A percentile compares a stretch with the other conserved stretches of the same genome.
Conservation (phyloP, 352 stramenopile genomes). For the Phytophthora kernoviae region DNA sequence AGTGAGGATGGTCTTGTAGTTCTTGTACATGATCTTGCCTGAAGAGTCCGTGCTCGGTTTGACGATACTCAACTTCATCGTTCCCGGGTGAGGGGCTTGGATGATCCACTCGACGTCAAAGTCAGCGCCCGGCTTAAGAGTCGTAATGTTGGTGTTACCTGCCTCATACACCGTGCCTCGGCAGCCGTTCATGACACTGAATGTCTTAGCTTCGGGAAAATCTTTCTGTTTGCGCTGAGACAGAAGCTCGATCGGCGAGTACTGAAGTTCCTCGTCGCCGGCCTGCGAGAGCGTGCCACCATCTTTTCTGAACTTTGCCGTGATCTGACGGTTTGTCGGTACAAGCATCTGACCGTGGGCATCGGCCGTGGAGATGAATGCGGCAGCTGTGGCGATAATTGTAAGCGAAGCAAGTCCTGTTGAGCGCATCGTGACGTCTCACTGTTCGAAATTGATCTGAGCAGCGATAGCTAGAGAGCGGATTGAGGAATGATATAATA, state of each 20-base stretch:
- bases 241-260: slow-evolving; percentile 25
- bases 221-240: slow-evolving; percentile 20
- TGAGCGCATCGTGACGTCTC: slow-evolving; percentile 12
- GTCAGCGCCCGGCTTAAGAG: slow-evolving; percentile 14
- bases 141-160: slow-evolving; percentile 27
- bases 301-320: slow-evolving; percentile 19
- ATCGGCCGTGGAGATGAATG: slow-evolving; percentile 21
- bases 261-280: slow-evolving; percentile 27
- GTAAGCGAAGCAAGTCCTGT: slow-evolving; percentile 10
- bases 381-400: slow-evolving; percentile 10
- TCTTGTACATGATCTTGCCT: slow-evolving; percentile 60
- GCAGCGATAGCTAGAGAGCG: slow-evolving; percentile 5
- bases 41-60: slow-evolving; percentile 46
- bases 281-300: slow-evolving; percentile 24
- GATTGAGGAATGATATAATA: slow-evolving; percentile 9
- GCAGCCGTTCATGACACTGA: slow-evolving; percentile 39
- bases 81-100: slow-evolving; percentile 57
- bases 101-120: slow-evolving; percentile 39
- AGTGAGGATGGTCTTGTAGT: slow-evolving; percentile 29
- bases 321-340: slow-evolving; percentile 21
- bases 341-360: slow-evolving; percentile 30
- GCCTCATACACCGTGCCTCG: slow-evolving; percentile 33
- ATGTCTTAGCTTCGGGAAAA: slow-evolving; percentile 15
- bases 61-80: slow-evolving; percentile 55
- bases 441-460: slow-evolving; percentile 13